Conservation (phyloP, 2,329 filamentous ascomycete species). For the Pseudovirgaria hyperparasitica region DNA sequence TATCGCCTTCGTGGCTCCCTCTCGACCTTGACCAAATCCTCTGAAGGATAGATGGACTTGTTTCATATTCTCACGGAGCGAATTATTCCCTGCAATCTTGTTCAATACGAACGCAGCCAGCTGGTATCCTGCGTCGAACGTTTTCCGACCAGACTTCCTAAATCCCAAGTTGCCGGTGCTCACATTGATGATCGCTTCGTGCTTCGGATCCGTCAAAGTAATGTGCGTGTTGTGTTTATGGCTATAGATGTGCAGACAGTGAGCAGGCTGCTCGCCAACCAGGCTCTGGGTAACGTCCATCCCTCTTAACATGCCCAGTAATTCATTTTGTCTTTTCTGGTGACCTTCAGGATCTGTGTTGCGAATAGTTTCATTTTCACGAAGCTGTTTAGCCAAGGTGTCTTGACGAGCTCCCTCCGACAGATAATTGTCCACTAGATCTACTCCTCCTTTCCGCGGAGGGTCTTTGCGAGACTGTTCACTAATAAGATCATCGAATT, state of each 20-base stretch:
- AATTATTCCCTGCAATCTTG: conserved; percentile 71
- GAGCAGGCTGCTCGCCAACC: too few species aligned
- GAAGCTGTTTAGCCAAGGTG: too few species aligned
- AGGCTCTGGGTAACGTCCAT: too few species aligned
- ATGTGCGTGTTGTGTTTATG: conserved; percentile 94
- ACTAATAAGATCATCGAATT: too few species aligned
- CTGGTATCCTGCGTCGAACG: conserved; percentile 89
- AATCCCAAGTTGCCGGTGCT: conserved; percentile 88
- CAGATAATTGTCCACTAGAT: neutral
- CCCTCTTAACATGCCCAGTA: too few species aligned
- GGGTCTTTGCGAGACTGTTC: too few species aligned
- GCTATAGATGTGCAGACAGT: conserved; percentile 76
- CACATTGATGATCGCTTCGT: conserved; percentile 65
- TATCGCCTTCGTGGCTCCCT: conserved; percentile 81
- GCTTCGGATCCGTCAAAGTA: conserved; percentile 72
- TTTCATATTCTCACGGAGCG: conserved; percentile 62
- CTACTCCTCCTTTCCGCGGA: neutral
- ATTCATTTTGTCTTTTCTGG: too few species aligned
- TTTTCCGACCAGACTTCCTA: conserved; percentile 62
- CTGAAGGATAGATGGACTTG: conserved; percentile 68
- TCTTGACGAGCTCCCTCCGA: neutral
- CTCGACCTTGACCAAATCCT: conserved; percentile 76
- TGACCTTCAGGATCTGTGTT: too few species aligned
- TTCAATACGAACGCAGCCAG: conserved; percentile 72
- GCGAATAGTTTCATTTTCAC: too few species aligned